Evolutionary conservation across 495 filamentous ascomycete genomes (phyloP).

Genomic region (Geoglossum glabrum): DNA sequence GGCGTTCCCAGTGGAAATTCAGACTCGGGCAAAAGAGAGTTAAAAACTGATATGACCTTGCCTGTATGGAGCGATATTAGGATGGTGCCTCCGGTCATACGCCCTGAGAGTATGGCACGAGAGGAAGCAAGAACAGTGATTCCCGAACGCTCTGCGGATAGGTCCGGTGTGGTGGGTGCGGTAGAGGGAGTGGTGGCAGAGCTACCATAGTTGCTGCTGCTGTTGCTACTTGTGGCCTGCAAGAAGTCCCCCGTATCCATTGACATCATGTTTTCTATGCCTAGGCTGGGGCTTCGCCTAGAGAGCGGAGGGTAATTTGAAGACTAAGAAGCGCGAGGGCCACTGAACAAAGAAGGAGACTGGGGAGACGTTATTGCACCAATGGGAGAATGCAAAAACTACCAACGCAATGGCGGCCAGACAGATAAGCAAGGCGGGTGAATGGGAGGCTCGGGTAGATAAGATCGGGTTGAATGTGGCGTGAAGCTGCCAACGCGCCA

Average conservation of each 20-base stretch:
- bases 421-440: not conserved
- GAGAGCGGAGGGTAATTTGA: not conserved
- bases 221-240: not conserved
- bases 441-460: not conserved
- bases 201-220: not conserved
- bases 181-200: constrained; percentile 10
- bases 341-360: not conserved
- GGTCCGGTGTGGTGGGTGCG: constrained; percentile 9
- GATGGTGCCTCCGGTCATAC: constrained; percentile 58
- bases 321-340: not conserved
- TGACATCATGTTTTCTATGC: not conserved
- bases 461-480: too few species aligned
- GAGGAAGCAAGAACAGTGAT: constrained; percentile 66
- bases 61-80: constrained; percentile 59
- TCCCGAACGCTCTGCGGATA: constrained; percentile 9
- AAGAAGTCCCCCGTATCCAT: not conserved
- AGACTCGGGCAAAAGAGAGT: constrained; percentile 45
- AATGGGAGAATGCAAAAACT: not conserved
- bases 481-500: too few species aligned
- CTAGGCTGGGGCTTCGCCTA: not conserved
- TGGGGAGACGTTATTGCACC: not conserved
- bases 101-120: constrained; percentile 47
- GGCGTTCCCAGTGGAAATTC: constrained; percentile 50
- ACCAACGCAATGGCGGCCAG: not conserved
- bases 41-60: constrained; percentile 64